phyloP scores from a whole-genome alignment of 768 basidiomycete species.

The Kwoniella heveanensis region DNA sequence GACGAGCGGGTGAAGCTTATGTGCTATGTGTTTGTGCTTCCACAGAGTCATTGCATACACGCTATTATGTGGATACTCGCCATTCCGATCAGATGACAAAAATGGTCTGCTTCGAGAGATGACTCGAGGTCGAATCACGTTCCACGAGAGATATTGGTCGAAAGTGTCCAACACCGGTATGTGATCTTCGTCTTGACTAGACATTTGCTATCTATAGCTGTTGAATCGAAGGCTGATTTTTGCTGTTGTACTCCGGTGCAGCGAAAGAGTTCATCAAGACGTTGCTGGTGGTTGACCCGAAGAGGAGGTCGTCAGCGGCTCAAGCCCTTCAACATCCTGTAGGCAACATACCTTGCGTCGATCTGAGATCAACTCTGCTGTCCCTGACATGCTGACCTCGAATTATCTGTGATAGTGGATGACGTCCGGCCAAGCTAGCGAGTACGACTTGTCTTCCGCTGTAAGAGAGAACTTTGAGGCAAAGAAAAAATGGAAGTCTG shows the following conservation, averaged over 20 bases:
- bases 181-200: too few species aligned
- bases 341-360: too few species aligned
- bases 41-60: slow-evolving; percentile 89
- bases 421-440: slow-evolving; percentile 66
- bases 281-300: slow-evolving; percentile 72
- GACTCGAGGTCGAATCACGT: slow-evolving; percentile 78
- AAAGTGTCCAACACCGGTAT: slow-evolving; percentile 78
- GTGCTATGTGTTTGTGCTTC: too few species aligned
- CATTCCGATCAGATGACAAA: slow-evolving; percentile 82
- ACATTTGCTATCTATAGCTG: too few species aligned
- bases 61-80: slow-evolving; percentile 90
- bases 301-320: slow-evolving; percentile 69
- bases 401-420: slow-evolving; percentile 65
- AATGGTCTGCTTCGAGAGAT: slow-evolving; percentile 78
- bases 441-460: slow-evolving; percentile 72
- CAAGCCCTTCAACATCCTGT: slow-evolving; percentile 72
- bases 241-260: too few species aligned
- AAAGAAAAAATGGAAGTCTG: slow-evolving; percentile 34
- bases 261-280: slow-evolving; percentile 81
- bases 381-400: too few species aligned
- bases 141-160: slow-evolving; percentile 93
- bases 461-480: slow-evolving; percentile 74
- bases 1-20: too few species aligned
- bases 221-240: too few species aligned
- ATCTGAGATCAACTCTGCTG: too few species aligned